Base-by-base conservation (phyloP, 495 filamentous ascomycete genomes). In the Friedmanniomyces simplex region DNA sequence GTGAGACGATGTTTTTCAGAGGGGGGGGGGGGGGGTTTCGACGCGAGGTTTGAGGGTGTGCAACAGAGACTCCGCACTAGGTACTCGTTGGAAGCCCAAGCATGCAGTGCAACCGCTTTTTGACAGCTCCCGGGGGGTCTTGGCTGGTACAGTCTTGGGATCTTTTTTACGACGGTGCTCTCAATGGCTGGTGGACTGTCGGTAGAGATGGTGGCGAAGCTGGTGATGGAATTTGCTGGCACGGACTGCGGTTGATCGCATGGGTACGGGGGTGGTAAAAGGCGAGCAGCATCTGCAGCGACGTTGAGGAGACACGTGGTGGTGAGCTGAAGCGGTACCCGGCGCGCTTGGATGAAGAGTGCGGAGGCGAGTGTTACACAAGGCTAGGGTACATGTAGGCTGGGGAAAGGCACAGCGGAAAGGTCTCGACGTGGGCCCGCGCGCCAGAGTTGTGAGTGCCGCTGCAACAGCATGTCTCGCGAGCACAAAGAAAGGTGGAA, bases 31-130 rank as follows among this genome's bases (percentile, higher is more conserved):
- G 18, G 39, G 39, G 5, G 14, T 3, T 3, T 43, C 39, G 39
- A 43, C 14, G 18, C 39, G 39, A 16, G 13, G 4, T 32, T 32
- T 49, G 46, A 24, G 20, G 46, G 46, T 49, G 25, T 28, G 25
- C 46, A 49, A 26, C 3, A n/a, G n/a, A n/a, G n/a, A n/a, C 3
- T 49, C 46, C 20, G 24, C 20, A 28, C 20, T 49, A n/a, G 46
- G 20, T 49, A 5, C 14, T n/a, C 4, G 3, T 3, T 43, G 20
- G 20, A 28, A 22, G 46, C 46, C 46, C 6, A 26, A 49, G 46
- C 46, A 49, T 49, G 46, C 46, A n/a, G 46, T 49, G 46, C 46
- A 49, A 49, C 46, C 46, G 46, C 46, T 49, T 49, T 28, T 49
- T 49, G 46, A 49, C 46, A 49, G 46, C 20, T 49, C 46, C 46